These are phyloP conservation scores for Phaeosphaeria sp. DNA, from an alignment of 2,329 filamentous ascomycete genomes.

Conservation along the genomic window DNA sequence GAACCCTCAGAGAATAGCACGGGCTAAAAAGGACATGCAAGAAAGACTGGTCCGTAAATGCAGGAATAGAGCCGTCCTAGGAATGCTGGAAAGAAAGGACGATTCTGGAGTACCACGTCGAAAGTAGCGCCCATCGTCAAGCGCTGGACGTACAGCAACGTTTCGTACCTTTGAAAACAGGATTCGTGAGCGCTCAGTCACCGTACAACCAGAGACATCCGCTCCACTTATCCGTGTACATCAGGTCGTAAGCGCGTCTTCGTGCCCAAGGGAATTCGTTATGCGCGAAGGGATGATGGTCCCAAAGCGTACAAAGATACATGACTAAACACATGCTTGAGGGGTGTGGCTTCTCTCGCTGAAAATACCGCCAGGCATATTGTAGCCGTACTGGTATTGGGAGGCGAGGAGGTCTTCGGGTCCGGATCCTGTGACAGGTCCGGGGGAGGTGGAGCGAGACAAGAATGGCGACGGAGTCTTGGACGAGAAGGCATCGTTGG, in stretches of 20 bases:
- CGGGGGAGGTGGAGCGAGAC: slow-evolving; percentile 52
- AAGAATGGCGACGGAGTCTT: slow-evolving; percentile 45
- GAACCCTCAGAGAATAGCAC: slow-evolving; percentile 31
- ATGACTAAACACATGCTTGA: slow-evolving; percentile 47
- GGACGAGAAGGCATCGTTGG: slow-evolving; percentile 41
- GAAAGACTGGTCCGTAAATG: slow-evolving; percentile 42
- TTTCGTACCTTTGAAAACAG: slow-evolving; percentile 36
- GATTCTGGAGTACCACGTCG: slow-evolving; percentile 18
- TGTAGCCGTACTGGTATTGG: slow-evolving; percentile 52
- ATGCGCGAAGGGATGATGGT: slow-evolving; percentile 15
- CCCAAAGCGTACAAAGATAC: slow-evolving; percentile 12
- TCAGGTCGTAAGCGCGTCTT: slow-evolving; percentile 44
- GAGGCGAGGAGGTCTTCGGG: slow-evolving; percentile 50
- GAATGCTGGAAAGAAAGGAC: slow-evolving; percentile 32
- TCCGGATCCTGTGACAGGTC: slow-evolving; percentile 48
- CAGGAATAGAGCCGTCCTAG: slow-evolving; percentile 38
- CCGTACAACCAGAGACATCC: slow-evolving; percentile 31
- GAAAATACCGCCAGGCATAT: slow-evolving; percentile 53
- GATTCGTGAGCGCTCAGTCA: slow-evolving; percentile 45
- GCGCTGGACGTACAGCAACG: slow-evolving; percentile 33
- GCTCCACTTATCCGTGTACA: slow-evolving; percentile 44
- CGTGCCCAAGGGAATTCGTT: slow-evolving; percentile 48
- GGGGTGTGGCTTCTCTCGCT: slow-evolving; percentile 53
- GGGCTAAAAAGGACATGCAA: slow-evolving; percentile 40
- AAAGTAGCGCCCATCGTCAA: slow-evolving; percentile 20